Evolutionary conservation across 2,329 filamentous ascomycete species (phyloP).

Genomic region (Juglanconis oblonga): DNA sequence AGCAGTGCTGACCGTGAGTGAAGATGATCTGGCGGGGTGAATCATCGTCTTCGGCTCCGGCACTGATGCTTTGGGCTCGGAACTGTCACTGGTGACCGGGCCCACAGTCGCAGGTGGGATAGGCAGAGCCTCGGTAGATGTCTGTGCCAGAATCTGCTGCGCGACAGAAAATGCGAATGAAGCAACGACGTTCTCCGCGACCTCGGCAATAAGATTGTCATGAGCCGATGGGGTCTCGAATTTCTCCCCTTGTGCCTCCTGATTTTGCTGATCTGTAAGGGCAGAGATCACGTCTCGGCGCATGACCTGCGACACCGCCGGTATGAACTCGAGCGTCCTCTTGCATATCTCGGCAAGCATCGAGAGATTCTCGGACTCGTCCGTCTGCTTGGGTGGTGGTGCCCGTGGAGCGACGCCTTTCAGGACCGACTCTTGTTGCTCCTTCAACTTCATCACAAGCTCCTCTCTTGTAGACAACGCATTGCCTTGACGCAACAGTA

Average conservation of each 20-base stretch:
- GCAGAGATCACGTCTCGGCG: constrained; percentile 72
- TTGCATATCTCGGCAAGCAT: constrained; percentile 85
- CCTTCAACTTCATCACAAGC: constrained; percentile 58
- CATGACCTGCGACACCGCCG: constrained; percentile 74
- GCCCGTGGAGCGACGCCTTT: constrained; percentile 54
- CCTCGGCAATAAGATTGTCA: constrained; percentile 41
- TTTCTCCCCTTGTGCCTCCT: constrained; percentile 33
- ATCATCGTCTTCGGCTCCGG: constrained; percentile 69
- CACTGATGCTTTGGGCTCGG: constrained; percentile 59
- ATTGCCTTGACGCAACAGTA: constrained; percentile 82
- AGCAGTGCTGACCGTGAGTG: constrained; percentile 45
- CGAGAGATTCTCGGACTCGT: constrained; percentile 70
- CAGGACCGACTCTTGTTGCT: constrained; percentile 58
- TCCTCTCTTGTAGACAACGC: constrained; percentile 61
- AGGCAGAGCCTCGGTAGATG: constrained; percentile 64
- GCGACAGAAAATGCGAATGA: constrained; percentile 77
- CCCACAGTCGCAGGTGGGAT: constrained; percentile 59
- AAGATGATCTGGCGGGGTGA: constrained; percentile 64
- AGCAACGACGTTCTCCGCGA: constrained; percentile 71
- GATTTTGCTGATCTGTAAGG: constrained; percentile 40
- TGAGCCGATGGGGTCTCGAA: constrained; percentile 19
- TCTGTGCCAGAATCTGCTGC: constrained; percentile 74
- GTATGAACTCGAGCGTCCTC: constrained; percentile 79
- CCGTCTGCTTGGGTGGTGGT: constrained; percentile 45
- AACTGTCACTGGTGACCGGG: constrained; percentile 33